Evolutionary conservation across 2,329 filamentous ascomycete genomes (phyloP).

Genomic region (Sporothrix mexicana): DNA sequence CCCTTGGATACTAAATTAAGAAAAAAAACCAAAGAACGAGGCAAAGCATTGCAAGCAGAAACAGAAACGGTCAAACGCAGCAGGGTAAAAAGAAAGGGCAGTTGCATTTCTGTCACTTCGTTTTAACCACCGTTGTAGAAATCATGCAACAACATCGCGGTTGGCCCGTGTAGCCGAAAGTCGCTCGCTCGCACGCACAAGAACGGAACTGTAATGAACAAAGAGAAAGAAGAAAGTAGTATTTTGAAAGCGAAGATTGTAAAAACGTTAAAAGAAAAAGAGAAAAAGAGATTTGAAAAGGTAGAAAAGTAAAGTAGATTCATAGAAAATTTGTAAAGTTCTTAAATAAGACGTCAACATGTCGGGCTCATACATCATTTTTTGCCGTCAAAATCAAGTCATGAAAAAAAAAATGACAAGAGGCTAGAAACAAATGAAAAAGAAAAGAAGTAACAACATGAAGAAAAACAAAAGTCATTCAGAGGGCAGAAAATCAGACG

Average conservation of each 20-base stretch:
- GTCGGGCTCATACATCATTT: constrained; percentile 25
- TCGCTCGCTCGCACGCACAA: no score
- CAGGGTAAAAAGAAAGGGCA: neutral
- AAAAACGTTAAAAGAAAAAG: neutral
- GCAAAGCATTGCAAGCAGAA: neutral
- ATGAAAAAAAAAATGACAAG: constrained; percentile 19
- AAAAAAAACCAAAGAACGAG: neutral
- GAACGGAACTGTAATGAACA: no score
- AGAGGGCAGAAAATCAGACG: neutral
- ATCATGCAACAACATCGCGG: neutral
- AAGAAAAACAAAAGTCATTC: constrained; percentile 8
- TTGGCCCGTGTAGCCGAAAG: no score
- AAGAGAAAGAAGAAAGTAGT: neutral
- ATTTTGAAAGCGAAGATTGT: neutral
- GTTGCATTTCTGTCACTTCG: neutral
- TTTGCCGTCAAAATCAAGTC: constrained; percentile 4
- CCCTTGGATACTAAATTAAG: neutral
- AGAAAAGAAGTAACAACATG: neutral
- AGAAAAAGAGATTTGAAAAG: neutral
- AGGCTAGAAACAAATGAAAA: constrained; percentile 5
- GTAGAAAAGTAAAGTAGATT: constrained; percentile 1
- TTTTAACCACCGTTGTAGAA: neutral
- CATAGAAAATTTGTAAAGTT: neutral
- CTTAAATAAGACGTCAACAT: constrained; percentile 4
- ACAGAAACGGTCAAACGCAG: neutral